These are phyloP conservation scores for Populus simonii DNA, from an alignment of 345 rosid genomes.

Conservation along the genomic window DNA sequence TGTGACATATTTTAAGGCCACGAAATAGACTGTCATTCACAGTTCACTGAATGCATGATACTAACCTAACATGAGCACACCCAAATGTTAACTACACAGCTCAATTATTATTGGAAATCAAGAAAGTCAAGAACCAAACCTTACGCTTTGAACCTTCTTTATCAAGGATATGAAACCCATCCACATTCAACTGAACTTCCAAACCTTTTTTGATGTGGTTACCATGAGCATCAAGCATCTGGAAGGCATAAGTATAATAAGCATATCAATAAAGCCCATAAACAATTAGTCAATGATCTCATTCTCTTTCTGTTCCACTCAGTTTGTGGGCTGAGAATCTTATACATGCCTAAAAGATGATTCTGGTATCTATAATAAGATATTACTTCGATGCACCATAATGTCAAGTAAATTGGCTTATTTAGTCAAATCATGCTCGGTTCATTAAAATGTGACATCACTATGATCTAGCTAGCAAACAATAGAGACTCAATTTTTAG, in stretches of 20 bases:
- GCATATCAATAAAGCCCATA: conserved; percentile 2
- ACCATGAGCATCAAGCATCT: conserved; percentile 55
- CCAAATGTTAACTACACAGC: no score
- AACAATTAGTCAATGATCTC: not conserved
- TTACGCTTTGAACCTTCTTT: conserved; percentile 28
- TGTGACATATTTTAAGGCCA: no score
- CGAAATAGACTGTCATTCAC: no score
- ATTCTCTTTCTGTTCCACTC: not conserved
- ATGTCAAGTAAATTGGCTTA: not conserved
- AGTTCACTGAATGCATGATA: no score
- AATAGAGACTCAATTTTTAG: no score
- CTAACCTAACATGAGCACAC: no score
- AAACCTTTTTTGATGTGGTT: conserved; percentile 50
- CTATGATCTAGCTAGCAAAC: no score
- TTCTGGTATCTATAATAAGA: not conserved
- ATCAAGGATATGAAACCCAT: conserved; percentile 48
- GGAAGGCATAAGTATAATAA: not conserved
- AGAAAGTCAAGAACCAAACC: conserved; percentile 26
- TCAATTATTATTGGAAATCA: no score
- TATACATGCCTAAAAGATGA: no score
- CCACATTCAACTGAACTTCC: conserved; percentile 35
- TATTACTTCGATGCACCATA: not conserved
- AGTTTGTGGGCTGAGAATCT: not conserved
- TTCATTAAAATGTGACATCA: no score
- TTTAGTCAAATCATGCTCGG: no score